Evolutionary conservation across 768 basidiomycete genomes (phyloP).

Genomic region (Nidularia sp.): DNA sequence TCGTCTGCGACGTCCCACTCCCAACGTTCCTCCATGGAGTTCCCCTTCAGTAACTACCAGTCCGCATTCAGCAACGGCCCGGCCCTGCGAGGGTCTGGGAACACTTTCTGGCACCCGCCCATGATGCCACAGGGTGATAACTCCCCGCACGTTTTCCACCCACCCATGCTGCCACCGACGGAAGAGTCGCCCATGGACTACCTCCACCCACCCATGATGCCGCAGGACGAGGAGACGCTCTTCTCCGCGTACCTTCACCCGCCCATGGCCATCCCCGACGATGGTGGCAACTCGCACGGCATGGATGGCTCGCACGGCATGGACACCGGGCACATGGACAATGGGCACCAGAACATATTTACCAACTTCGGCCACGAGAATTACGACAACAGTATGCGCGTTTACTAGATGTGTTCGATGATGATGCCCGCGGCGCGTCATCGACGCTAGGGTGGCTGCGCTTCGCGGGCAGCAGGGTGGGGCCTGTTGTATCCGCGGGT

Average conservation of each 20-base stretch:
- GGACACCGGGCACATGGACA: neutral
- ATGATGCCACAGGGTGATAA: constrained; percentile 55
- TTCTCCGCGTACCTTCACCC: constrained; percentile 45
- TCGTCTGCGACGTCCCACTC: constrained; percentile 56
- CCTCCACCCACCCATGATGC: constrained; percentile 57
- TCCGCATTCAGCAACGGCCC: constrained; percentile 34
- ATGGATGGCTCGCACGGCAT: neutral
- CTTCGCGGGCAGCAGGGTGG: neutral
- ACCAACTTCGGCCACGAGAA: neutral
- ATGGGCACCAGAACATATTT: neutral
- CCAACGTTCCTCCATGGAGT: constrained; percentile 64
- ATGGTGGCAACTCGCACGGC: constrained; percentile 2
- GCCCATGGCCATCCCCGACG: constrained; percentile 38
- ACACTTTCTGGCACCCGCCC: constrained; percentile 78
- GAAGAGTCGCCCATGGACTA: constrained; percentile 74
- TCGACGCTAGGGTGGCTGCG: neutral
- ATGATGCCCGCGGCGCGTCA: no score
- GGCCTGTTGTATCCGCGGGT: neutral
- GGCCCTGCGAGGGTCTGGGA: constrained; percentile 52
- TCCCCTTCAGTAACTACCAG: constrained; percentile 54
- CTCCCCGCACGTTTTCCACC: constrained; percentile 59
- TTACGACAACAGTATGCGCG: neutral
- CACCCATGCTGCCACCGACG: constrained; percentile 57
- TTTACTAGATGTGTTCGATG: neutral
- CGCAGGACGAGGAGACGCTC: constrained; percentile 64